Base-by-base conservation (phyloP, 148 eudicot species). In the Nepenthes gracilis region DNA sequence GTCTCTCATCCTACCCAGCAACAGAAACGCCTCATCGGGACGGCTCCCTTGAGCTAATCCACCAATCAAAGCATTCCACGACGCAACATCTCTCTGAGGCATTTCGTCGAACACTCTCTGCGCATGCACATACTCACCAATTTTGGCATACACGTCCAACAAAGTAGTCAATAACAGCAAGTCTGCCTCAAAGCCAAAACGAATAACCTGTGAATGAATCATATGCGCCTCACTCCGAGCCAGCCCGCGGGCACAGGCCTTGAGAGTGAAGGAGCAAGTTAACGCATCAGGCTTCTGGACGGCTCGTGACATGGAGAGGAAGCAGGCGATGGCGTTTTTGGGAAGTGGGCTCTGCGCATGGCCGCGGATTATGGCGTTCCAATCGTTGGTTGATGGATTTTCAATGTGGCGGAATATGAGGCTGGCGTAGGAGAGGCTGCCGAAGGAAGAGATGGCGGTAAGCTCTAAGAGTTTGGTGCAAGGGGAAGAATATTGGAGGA, bases 351-450 rank as follows among this genome's bases (percentile, higher is more conserved):
- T 64, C 33, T 65, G 75, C 47, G 97, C 81, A 35, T 64, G 74
- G 62, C 88, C 90, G 1, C 97, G 94, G 47, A 90, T 75, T 62
- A 90, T 59, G 70, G 87, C 81, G 72, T 90, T 90, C 76, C 76
- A 90, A 62, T 86, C 97, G 49, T 82, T 75, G 43, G 79, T 84
- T 57, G 57, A 50, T 12, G 94, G 97, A 63, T 45, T 13, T 32
- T 65, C 70, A 58, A 79, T 67, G 54, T 7, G 65, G 60, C 60
- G 68, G 81, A 86, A 82, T 65, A 86, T 57, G 47, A 14, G 37
- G 64, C 71, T 59, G 62, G 85, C 82, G 78, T 81, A 81, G 47
- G 80, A 61, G 74, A 86, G 82, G 65, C 53, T 54, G 55, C 78
- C 77, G 62, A 59, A 62, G 69, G 75, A 47, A 65, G 80, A 72